phyloP scores from a whole-genome alignment of 805 yeast species.

The Candida maesae region DNA sequence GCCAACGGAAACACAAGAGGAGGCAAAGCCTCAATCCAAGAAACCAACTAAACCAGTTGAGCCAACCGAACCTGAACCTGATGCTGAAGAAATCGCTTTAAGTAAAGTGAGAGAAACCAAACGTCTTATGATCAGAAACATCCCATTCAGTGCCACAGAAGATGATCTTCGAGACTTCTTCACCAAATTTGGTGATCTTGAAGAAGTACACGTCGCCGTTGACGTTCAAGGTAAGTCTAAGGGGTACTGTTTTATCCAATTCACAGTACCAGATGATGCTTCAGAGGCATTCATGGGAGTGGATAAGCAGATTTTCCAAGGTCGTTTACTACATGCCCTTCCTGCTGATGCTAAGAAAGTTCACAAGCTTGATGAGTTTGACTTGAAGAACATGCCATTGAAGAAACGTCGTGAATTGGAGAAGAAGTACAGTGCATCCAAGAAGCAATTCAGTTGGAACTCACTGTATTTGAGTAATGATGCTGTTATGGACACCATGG shows the following conservation, averaged over 20 bases:
- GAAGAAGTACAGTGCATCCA: constrained; percentile 79
- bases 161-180: constrained; percentile 70
- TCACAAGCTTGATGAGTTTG: constrained; percentile 86
- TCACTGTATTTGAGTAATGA: constrained; percentile 86
- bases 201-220: constrained; percentile 89
- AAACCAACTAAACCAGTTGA: constrained; percentile 26
- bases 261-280: constrained; percentile 66
- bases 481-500: constrained; percentile 89
- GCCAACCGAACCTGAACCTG: constrained; percentile 26
- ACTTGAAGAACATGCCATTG: constrained; percentile 82
- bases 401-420: constrained; percentile 87
- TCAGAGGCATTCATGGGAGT: constrained; percentile 65
- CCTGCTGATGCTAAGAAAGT: constrained; percentile 82
- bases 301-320: constrained; percentile 91
- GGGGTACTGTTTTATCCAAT: constrained; percentile 87
- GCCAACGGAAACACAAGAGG: constrained; percentile 18
- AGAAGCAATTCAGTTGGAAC: constrained; percentile 91
- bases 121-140: constrained; percentile 83
- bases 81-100: constrained; percentile 41
- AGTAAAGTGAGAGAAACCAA: constrained; percentile 63
- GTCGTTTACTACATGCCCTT: constrained; percentile 83
- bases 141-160: constrained; percentile 74
- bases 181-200: constrained; percentile 61
- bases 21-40: constrained; percentile 7
- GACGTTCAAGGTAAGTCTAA: constrained; percentile 89